These are phyloP conservation scores for Colletotrichum musicola DNA, from an alignment of 2,329 filamentous ascomycete species.

Conservation along the genomic window DNA sequence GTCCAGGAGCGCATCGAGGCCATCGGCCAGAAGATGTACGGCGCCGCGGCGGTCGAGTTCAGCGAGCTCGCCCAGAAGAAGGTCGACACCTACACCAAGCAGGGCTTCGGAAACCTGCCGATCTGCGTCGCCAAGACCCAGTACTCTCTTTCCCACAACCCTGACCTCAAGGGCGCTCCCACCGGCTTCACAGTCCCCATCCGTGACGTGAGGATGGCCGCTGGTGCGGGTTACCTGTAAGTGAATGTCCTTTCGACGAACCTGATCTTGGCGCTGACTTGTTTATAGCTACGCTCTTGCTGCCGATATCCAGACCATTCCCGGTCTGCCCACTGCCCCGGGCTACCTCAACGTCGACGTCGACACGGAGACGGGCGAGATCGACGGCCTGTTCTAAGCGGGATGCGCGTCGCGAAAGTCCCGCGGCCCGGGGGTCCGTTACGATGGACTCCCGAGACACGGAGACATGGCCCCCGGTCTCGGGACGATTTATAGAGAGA, in stretches of 20 bases:
- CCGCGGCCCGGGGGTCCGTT: neutral
- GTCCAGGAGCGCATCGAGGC: slow-evolving; percentile 91
- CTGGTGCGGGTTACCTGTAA: slow-evolving; percentile 91
- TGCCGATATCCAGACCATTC: slow-evolving; percentile 98
- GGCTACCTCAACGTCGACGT: slow-evolving; percentile 96
- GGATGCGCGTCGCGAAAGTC: neutral
- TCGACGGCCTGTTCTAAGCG: slow-evolving; percentile 86
- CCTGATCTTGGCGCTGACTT: slow-evolving; percentile 51
- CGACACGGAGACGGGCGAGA: slow-evolving; percentile 84
- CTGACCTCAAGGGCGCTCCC: slow-evolving; percentile 93
- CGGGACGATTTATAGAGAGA: slow-evolving; percentile 7
- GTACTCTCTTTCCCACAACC: slow-evolving; percentile 95
- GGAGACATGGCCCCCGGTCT: neutral
- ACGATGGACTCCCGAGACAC: neutral
- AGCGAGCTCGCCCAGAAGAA: slow-evolving; percentile 95
- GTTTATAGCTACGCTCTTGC: slow-evolving; percentile 83
- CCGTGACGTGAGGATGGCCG: slow-evolving; percentile 91
- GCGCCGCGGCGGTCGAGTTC: slow-evolving; percentile 89
- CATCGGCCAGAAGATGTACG: slow-evolving; percentile 95
- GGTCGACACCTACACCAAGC: slow-evolving; percentile 92
- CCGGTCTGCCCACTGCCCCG: slow-evolving; percentile 92
- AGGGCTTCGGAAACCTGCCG: slow-evolving; percentile 92
- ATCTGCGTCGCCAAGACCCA: slow-evolving; percentile 99
- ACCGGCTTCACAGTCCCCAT: slow-evolving; percentile 96
- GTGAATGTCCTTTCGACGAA: slow-evolving; percentile 47